These are phyloP conservation scores for Morella rubra DNA, from an alignment of 306 rosid species.

Conservation along the genomic window DNA sequence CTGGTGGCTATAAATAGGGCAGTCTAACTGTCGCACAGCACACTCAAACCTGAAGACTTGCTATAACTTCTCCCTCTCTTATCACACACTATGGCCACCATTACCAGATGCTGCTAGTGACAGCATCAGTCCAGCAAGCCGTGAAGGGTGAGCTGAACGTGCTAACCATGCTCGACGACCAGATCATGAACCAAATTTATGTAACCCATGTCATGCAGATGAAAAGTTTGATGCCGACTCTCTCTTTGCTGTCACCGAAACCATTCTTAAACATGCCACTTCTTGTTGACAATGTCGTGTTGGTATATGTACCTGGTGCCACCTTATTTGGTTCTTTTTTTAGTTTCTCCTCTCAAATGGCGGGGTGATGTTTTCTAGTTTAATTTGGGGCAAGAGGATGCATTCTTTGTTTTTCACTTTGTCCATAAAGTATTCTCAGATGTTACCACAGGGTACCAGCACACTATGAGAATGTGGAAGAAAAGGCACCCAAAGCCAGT, in stretches of 20 bases:
- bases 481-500: conserved; percentile 32
- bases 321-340: too few relatives aligned
- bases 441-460: conserved; percentile 39
- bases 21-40: not conserved
- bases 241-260: conserved; percentile 47
- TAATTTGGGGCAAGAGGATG: not conserved
- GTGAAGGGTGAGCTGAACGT: conserved; percentile 31
- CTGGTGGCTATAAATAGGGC: not conserved
- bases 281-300: conserved; percentile 51
- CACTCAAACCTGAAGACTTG: not conserved
- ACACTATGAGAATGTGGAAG: conserved; percentile 44
- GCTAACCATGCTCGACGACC: conserved; percentile 43
- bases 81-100: not conserved
- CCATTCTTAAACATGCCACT: conserved; percentile 45
- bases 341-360: too few relatives aligned
- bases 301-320: conserved; percentile 23
- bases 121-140: not conserved
- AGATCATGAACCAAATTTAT: conserved; percentile 47
- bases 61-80: not conserved
- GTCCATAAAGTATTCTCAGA: not conserved
- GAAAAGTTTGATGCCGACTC: conserved; percentile 45
- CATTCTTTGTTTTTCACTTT: not conserved
- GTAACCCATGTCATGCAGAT: conserved; percentile 49
- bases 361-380: not conserved
- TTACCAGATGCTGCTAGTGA: not conserved